Evolutionary conservation across 2,329 filamentous ascomycete genomes (phyloP).

Genomic region (Cladosporium austrohemisphaericum): DNA sequence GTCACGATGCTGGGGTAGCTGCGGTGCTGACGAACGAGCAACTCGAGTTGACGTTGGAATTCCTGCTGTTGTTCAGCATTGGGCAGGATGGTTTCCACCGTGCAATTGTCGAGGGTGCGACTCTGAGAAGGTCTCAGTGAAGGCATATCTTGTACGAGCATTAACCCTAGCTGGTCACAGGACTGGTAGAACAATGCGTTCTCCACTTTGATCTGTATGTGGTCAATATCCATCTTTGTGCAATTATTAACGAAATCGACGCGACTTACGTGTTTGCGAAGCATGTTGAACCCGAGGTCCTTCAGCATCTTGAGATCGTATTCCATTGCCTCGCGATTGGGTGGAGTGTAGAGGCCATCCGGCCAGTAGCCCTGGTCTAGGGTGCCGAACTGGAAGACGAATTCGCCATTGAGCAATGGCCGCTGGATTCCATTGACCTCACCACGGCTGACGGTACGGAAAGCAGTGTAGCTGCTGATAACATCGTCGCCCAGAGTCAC

Average conservation of each 20-base stretch:
- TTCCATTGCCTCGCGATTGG: conserved; percentile 61
- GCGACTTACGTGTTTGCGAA: conserved; percentile 64
- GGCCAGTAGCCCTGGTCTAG: conserved; percentile 69
- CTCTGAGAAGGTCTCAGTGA: conserved; percentile 44
- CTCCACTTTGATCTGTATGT: conserved; percentile 58
- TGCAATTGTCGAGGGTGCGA: conserved; percentile 34
- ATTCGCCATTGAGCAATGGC: conserved; percentile 62
- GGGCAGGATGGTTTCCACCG: conserved; percentile 29
- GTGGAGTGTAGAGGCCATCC: conserved; percentile 61
- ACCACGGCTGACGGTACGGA: conserved; percentile 58
- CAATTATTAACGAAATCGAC: too few relatives aligned
- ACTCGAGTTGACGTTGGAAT: conserved; percentile 60
- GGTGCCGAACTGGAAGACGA: conserved; percentile 62
- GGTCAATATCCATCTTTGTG: not conserved
- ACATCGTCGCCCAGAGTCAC: conserved; percentile 51
- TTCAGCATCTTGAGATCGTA: conserved; percentile 62
- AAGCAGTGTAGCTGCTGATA: conserved; percentile 62
- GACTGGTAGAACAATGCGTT: conserved; percentile 62
- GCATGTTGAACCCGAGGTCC: conserved; percentile 61
- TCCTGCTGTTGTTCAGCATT: conserved; percentile 55
- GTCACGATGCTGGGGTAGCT: conserved; percentile 62
- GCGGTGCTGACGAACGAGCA: conserved; percentile 60
- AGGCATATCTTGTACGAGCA: conserved; percentile 69
- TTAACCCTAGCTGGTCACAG: conserved; percentile 59
- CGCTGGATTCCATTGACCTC: conserved; percentile 54